Conservation (phyloP, 2,329 filamentous ascomycete genomes). For the Botrytis hyacinthi region DNA sequence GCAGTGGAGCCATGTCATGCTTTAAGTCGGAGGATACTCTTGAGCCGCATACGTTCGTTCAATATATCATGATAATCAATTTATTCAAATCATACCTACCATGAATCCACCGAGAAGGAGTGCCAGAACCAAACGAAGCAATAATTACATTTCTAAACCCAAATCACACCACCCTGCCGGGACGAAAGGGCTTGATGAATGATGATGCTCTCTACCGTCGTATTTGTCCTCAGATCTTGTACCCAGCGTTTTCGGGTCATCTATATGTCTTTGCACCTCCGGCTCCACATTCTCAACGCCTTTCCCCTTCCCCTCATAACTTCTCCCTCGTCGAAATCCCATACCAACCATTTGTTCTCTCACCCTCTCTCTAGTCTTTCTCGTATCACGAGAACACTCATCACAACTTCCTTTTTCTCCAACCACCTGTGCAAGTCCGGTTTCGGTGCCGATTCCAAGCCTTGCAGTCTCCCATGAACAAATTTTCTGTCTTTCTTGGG, state of each 20-base stretch:
- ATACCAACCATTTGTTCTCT: background rate
- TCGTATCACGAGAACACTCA: accelerated
- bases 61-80: background rate
- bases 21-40: background rate
- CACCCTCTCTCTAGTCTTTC: background rate
- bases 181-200: background rate
- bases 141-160: background rate
- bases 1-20: accelerated
- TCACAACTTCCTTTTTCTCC: background rate
- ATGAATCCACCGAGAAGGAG: background rate
- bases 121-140: background rate
- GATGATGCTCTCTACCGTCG: background rate
- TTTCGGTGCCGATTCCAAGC: background rate
- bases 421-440: background rate
- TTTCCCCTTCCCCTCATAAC: background rate
- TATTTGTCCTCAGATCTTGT: background rate
- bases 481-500: background rate
- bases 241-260: background rate
- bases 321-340: background rate
- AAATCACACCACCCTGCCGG: background rate
- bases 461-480: background rate
- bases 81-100: background rate
- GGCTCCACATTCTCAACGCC: background rate
- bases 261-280: background rate
- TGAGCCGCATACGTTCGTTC: background rate